These are phyloP conservation scores for Talaromyces borbonicus DNA, from an alignment of 495 filamentous ascomycete species.

Conservation along the genomic window DNA sequence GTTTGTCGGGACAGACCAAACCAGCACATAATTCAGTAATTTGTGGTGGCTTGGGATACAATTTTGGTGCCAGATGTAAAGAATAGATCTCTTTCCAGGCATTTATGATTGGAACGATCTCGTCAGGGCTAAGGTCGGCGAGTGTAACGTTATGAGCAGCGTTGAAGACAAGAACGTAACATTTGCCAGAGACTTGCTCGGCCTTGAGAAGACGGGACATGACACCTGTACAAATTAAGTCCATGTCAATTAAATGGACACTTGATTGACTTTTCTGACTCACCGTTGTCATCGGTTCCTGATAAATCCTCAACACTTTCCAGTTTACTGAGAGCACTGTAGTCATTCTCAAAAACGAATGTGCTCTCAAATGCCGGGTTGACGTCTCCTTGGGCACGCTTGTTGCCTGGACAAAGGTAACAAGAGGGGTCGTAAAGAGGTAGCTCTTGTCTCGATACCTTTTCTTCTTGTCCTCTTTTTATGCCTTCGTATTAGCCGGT, in stretches of 20 bases:
- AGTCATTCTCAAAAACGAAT: conserved; percentile 96
- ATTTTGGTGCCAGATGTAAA: conserved; percentile 62
- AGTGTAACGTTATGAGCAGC: conserved; percentile 84
- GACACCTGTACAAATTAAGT: conserved; percentile 40
- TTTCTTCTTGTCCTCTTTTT: conserved; percentile 80
- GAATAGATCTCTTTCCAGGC: conserved; percentile 87
- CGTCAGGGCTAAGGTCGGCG: conserved; percentile 61
- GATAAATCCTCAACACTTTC: conserved; percentile 34
- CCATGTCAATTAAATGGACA: neutral
- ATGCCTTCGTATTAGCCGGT: conserved; percentile 1
- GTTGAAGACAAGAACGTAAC: conserved; percentile 93
- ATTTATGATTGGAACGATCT: conserved; percentile 67
- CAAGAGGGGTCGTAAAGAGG: conserved; percentile 79
- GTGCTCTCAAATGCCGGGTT: conserved; percentile 84
- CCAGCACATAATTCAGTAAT: conserved; percentile 39
- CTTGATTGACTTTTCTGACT: too few species aligned
- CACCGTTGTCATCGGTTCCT: too few species aligned
- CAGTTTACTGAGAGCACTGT: conserved; percentile 73
- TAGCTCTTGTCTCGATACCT: conserved; percentile 61
- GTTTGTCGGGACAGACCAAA: conserved; percentile 50
- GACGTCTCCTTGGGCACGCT: conserved; percentile 76
- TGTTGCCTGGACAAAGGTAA: conserved; percentile 91
- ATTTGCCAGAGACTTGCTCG: conserved; percentile 84
- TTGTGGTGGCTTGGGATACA: conserved; percentile 34
- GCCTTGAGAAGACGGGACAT: conserved; percentile 72